Evolutionary conservation across 768 basidiomycete species (phyloP).

Genomic region (Vararia minispora): DNA sequence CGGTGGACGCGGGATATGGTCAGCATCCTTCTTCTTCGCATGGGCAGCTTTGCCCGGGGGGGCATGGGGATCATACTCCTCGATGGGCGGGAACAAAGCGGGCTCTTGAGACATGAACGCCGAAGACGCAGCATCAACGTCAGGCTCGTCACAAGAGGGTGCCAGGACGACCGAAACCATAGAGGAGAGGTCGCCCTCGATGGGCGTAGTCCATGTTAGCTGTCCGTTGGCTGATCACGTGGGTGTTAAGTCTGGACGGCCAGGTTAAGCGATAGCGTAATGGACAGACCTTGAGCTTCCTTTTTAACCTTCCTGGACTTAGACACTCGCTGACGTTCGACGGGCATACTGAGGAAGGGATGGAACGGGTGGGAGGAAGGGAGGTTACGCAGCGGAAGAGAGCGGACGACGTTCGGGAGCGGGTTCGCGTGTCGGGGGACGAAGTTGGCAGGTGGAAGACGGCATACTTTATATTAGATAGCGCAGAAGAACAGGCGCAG

Average conservation of each 20-base stretch:
- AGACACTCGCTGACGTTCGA: constrained; percentile 10
- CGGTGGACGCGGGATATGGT: constrained; percentile 75
- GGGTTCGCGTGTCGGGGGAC: no score
- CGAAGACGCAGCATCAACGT: no score
- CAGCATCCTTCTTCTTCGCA: constrained; percentile 58
- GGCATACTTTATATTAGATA: no score
- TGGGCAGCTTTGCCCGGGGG: constrained; percentile 38
- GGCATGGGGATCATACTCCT: constrained; percentile 20
- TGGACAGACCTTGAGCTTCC: constrained; percentile 4
- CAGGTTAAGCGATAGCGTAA: background rate
- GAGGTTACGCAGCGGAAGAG: no score
- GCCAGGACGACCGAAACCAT: no score
- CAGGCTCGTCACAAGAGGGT: no score
- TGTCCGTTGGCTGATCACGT: constrained; percentile 29
- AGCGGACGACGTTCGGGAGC: no score
- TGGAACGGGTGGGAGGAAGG: background rate
- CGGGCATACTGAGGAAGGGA: constrained; percentile 8
- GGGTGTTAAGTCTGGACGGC: background rate
- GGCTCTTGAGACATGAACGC: no score
- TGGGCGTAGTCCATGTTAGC: constrained; percentile 34
- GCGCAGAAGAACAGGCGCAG: no score
- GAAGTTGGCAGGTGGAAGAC: no score
- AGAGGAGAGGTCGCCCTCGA: constrained; percentile 26
- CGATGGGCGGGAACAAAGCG: constrained; percentile 46
- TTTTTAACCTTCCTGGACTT: constrained; percentile 13